Evolutionary conservation across 2,329 filamentous ascomycete genomes (phyloP).

Genomic region (Aureobasidium leucospermi): DNA sequence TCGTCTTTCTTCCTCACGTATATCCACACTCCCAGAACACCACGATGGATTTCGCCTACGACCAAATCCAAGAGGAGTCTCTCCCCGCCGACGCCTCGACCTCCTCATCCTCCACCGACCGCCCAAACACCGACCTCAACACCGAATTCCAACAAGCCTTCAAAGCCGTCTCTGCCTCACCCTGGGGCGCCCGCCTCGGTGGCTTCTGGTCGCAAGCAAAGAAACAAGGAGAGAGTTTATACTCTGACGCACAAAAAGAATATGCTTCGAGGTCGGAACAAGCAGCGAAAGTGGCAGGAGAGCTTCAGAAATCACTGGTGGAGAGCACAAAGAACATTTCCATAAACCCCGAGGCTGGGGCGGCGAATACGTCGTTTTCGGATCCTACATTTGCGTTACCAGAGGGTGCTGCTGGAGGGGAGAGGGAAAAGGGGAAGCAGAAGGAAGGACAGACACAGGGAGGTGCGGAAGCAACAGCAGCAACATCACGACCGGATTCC

Average conservation of each 20-base stretch:
- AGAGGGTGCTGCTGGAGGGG: background rate
- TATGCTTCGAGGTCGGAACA: slow-evolving; percentile 57
- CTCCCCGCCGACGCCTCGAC: slow-evolving; percentile 36
- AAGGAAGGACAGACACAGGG: slow-evolving; percentile 4
- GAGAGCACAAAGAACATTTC: slow-evolving; percentile 68
- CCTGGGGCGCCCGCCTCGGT: slow-evolving; percentile 83
- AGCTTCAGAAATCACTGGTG: slow-evolving; percentile 40
- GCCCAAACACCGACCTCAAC: slow-evolving; percentile 57
- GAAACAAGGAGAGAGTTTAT: slow-evolving; percentile 88
- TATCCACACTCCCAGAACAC: background rate
- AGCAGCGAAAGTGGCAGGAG: slow-evolving; percentile 72
- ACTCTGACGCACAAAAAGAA: slow-evolving; percentile 75
- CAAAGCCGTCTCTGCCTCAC: slow-evolving; percentile 81
- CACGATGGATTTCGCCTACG: slow-evolving; percentile 90
- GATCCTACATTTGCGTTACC: slow-evolving; percentile 19
- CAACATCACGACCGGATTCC: slow-evolving; percentile 33
- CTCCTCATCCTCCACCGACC: slow-evolving; percentile 14
- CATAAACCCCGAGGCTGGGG: slow-evolving; percentile 37
- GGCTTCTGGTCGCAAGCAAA: slow-evolving; percentile 87
- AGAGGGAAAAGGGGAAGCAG: slow-evolving; percentile 19
- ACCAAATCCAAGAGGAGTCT: slow-evolving; percentile 85
- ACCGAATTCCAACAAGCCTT: slow-evolving; percentile 91
- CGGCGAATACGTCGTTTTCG: slow-evolving; percentile 22
- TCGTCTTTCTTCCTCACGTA: background rate
- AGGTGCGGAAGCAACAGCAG: slow-evolving; percentile 13